Base-by-base conservation (phyloP, 306 rosid genomes). In the Trichosanthes truncata region DNA sequence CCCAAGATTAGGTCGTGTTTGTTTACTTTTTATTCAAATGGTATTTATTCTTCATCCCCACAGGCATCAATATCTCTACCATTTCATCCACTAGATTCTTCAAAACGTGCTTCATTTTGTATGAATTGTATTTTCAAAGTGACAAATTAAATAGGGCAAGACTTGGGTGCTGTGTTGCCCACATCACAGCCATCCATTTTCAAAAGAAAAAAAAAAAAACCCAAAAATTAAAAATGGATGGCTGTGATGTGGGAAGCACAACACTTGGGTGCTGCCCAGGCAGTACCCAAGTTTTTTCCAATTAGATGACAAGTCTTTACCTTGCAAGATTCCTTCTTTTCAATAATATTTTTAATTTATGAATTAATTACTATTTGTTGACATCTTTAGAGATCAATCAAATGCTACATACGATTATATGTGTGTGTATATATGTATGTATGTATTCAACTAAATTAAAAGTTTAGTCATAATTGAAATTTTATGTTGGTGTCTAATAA, bases 1-100 rank as follows among this genome's bases (percentile, higher is more conserved):
- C 29, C 45, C 33, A n/a, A 68, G 75, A 67, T 41, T n/a, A 25
- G 41, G 40, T 72, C 59, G 40, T 72, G 77, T 26, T 45, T 59
- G 78, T 14, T 48, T 2, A 23, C 78, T 14, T 43, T 23, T 38
- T 4, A 72, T 45, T 73, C 60, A 73, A 21, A 43, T 45, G 36
- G 77, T 23, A 71, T 71, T 71, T 25, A 71, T 45, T 71, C 18
- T 72, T 72, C 59, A 46, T 11, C 17, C 77, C 55, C 53, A 23
- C 52, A 23, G 3, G 33, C 77, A 3, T 26, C 59, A 17, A 48
- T 14, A 48, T 26, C 8, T n/a, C 56, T 21, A 25, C 57, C 13
- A 23, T 12, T 72, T 29, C 57, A 13, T 23, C 77, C 77, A 71
- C 77, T 45, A 71, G 40, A 71, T 45, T 71, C 77, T 66, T 71